Base-by-base conservation (phyloP, 768 basidiomycete genomes). In the Cubamyces sp. region DNA sequence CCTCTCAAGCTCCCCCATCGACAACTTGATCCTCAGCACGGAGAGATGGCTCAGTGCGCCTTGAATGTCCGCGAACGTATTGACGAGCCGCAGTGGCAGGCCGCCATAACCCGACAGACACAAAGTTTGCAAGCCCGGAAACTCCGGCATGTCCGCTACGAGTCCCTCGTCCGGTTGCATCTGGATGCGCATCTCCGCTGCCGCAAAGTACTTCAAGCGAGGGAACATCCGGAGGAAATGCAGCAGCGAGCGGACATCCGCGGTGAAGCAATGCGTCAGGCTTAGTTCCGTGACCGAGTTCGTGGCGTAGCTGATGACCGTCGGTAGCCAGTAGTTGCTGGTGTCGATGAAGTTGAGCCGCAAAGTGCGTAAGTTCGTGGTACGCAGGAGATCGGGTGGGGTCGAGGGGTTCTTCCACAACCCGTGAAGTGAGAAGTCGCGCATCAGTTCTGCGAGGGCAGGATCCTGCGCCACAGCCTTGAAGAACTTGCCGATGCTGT, bases 361-460 rank as follows among this genome's bases (percentile, higher is more conserved):
- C 14, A 54, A 12, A 12, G 30, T 43, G 18, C n/a, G 39, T 5
- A 60, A 21, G 47, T 28, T 34, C 3, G 41, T 45, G 15, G 30
- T 48, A 3, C 23, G 19, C 12, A 43, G 26, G 23, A 7, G 4
- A 3, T 14, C 18, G 6, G 40, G 30, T 5, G 45, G 41, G 11
- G 25, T 23, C 16, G 9, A 21, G 39, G 45, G 39, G 16, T 23
- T 19, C 40, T 8, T 49, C 37, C 40, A 21, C 16, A 34, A 15
- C 7, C 53, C 28, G 9, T 43, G 2, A 11, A 64, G 23, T 3
- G 39, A 39, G 9, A 71, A 62, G 18, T 54, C 46, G 25, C 64
- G 66, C 26, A 68, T 64, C 52, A 61, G 40, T 3, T 21, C 23
- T 2, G 61, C 66, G 0, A 65, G 39, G 16, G 42, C 43, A 16